A percentile compares a stretch with the other conserved stretches of the same genome.
Conservation (phyloP, 2,329 filamentous ascomycete genomes). For the Alternaria rosae region DNA sequence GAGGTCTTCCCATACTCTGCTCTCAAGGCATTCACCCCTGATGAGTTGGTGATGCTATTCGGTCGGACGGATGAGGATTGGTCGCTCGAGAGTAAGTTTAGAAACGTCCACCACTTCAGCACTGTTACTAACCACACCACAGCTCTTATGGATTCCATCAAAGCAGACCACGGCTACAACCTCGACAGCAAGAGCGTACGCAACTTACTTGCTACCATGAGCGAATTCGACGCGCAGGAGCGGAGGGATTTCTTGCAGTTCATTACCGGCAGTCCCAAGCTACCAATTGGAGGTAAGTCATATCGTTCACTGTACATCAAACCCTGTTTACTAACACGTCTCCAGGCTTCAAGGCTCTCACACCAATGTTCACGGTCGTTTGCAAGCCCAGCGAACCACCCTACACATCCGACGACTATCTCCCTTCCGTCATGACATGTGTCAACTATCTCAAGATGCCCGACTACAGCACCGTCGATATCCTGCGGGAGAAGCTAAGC, state of each 20-base stretch:
- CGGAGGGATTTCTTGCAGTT: slow-evolving; percentile 96
- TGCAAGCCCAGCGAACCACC: slow-evolving; percentile 98
- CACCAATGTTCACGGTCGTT: slow-evolving; percentile 98
- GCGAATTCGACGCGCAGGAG: slow-evolving; percentile 75
- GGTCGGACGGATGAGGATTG: slow-evolving; percentile 94
- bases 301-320: neutral
- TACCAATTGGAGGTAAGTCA: slow-evolving; percentile 89
- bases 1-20: slow-evolving; percentile 96
- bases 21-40: slow-evolving; percentile 90
- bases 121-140: slow-evolving; percentile 37
- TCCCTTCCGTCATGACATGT: slow-evolving; percentile 99
- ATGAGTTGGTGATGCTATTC: slow-evolving; percentile 93
- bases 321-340: slow-evolving; percentile 6
- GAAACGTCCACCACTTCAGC: neutral
- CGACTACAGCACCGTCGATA: slow-evolving; percentile 82
- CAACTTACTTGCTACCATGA: slow-evolving; percentile 94
- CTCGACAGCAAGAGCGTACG: slow-evolving; percentile 97
- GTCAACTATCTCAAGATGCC: slow-evolving; percentile 99
- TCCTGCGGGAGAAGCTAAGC: slow-evolving; percentile 78
- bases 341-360: slow-evolving; percentile 92
- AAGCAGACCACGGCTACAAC: slow-evolving; percentile 97
- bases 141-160: slow-evolving; percentile 98
- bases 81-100: slow-evolving; percentile 88
- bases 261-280: slow-evolving; percentile 95
- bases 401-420: slow-evolving; percentile 92